Evolutionary conservation across 2,329 filamentous ascomycete genomes (phyloP).

Genomic region (Fusarium sp.): DNA sequence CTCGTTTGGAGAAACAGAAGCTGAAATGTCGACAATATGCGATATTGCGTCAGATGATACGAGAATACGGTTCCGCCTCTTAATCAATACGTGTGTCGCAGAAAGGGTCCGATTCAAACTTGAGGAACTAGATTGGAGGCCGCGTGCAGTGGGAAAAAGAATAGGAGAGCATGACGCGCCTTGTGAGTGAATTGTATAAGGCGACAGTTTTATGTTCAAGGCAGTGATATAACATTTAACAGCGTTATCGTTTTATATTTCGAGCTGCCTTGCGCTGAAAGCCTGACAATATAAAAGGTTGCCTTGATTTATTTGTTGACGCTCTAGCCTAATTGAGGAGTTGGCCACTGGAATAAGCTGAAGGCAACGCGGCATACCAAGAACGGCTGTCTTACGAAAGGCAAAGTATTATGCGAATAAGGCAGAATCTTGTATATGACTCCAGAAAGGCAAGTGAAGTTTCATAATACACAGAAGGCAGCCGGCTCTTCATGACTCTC

Average conservation of each 20-base stretch:
- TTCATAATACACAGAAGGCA: too few relatives aligned
- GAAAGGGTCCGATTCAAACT: background rate
- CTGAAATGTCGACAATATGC: background rate
- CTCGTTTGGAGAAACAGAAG: background rate
- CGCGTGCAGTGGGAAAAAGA: background rate
- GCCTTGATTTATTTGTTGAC: background rate
- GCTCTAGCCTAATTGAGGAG: background rate
- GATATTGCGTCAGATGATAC: accelerated
- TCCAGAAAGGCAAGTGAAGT: too few relatives aligned
- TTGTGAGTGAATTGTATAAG: background rate
- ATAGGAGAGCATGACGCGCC: background rate
- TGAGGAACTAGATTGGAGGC: background rate
- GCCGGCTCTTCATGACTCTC: too few relatives aligned
- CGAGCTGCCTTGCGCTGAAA: background rate
- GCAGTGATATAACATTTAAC: background rate
- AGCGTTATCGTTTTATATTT: background rate
- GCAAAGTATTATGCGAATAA: too few relatives aligned
- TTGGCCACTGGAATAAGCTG: too few relatives aligned
- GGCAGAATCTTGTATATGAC: too few relatives aligned
- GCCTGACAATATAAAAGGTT: background rate
- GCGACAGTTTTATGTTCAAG: background rate
- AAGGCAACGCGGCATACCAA: background rate
- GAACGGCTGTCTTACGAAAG: background rate
- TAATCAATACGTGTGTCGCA: accelerated
- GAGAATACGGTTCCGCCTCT: accelerated